Evolutionary conservation across 2,329 filamentous ascomycete genomes (phyloP).

Genomic region (Aspergillus viridinutans): DNA sequence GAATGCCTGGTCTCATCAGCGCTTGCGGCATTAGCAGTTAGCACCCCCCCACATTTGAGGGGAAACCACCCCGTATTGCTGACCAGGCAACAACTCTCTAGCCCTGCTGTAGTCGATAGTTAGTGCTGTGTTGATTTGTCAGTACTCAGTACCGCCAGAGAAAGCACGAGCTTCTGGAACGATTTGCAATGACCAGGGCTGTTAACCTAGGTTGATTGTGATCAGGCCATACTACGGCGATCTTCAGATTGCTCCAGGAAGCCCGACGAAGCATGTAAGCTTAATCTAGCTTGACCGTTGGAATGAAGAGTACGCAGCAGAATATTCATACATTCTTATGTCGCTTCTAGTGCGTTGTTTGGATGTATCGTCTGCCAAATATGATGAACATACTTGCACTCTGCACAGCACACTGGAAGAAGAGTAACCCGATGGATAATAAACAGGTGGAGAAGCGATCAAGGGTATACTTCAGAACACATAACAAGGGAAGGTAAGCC

Average conservation of each 20-base stretch:
- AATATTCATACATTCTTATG: not conserved
- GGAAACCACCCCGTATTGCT: not conserved
- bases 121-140: not conserved
- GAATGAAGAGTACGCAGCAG: not conserved
- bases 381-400: not conserved
- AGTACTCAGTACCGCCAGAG: not conserved
- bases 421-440: not conserved
- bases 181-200: not conserved
- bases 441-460: not conserved
- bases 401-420: not conserved
- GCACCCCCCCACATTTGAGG: not conserved
- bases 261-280: not conserved
- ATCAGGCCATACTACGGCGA: not conserved
- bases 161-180: not conserved
- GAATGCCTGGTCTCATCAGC: not conserved
- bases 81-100: not conserved
- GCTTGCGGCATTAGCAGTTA: not conserved
- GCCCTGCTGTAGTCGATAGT: not conserved
- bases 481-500: not conserved
- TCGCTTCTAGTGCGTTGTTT: not conserved
- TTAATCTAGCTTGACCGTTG: not conserved
- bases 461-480: not conserved
- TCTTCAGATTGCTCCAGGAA: not conserved
- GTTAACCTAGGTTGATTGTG: not conserved
- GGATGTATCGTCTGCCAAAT: not conserved